phyloP scores from a whole-genome alignment of 225 moss, liverwort and hornwort species.

The Pseudoscleropodium purum region DNA sequence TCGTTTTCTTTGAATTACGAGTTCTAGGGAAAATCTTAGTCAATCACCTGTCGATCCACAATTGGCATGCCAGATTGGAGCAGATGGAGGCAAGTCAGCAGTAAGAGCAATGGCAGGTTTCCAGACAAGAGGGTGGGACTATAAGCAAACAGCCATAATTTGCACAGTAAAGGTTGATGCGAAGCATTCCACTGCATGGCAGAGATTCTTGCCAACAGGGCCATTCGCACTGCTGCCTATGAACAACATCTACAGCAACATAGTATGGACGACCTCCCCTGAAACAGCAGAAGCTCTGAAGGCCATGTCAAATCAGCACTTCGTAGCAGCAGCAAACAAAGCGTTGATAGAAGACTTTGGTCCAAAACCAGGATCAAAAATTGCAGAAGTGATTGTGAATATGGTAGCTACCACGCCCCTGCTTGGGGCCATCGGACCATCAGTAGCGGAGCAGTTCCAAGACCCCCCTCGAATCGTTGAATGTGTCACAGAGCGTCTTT shows the following conservation, averaged over 20 bases:
- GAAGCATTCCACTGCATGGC: slow-evolving; percentile 82
- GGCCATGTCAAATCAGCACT: slow-evolving; percentile 56
- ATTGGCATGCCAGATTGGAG: slow-evolving; percentile 55
- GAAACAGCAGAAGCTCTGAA: slow-evolving; percentile 65
- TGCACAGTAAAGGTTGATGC: slow-evolving; percentile 78
- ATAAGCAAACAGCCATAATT: slow-evolving; percentile 77
- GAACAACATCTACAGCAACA: slow-evolving; percentile 70
- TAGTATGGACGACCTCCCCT: slow-evolving; percentile 94
- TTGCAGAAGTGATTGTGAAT: slow-evolving; percentile 28
- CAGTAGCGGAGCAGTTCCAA: slow-evolving; percentile 54
- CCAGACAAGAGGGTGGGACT: slow-evolving; percentile 80
- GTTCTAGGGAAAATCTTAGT: neutral
- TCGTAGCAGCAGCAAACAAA: slow-evolving; percentile 59
- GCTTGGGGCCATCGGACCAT: slow-evolving; percentile 45
- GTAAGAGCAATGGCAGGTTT: slow-evolving; percentile 82
- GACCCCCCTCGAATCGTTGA: slow-evolving; percentile 63
- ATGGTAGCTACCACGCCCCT: slow-evolving; percentile 36
- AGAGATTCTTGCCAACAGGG: slow-evolving; percentile 84
- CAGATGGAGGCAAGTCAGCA: slow-evolving; percentile 84
- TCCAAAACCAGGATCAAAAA: slow-evolving; percentile 38
- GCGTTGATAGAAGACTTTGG: slow-evolving; percentile 66
- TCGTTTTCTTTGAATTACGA: neutral
- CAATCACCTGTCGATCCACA: neutral
- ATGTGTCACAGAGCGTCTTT: slow-evolving; percentile 64
- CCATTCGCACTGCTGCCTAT: slow-evolving; percentile 85